Evolutionary conservation across 2,329 filamentous ascomycete species (phyloP).

Genomic region (Trichoderma polysporum): DNA sequence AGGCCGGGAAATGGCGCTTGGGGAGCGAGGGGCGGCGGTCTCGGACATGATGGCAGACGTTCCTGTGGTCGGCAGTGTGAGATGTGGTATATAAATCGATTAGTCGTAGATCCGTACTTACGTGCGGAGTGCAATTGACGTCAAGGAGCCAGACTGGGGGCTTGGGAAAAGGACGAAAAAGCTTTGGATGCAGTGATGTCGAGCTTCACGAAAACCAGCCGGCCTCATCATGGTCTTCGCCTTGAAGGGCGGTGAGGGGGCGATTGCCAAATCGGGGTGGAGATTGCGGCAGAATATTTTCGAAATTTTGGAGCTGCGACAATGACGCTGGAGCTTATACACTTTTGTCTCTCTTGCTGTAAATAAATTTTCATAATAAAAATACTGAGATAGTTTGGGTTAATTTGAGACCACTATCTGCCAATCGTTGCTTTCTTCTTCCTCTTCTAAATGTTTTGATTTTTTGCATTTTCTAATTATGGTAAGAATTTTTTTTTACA

Average conservation of each 20-base stretch:
- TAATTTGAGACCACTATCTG: neutral
- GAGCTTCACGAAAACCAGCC: conserved; percentile 40
- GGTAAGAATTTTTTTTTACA: conserved; percentile 1
- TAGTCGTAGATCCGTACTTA: neutral
- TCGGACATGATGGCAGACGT: conserved; percentile 51
- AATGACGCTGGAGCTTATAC: conserved; percentile 3
- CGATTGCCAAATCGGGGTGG: conserved; percentile 26
- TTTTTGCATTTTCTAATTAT: conserved; percentile 3
- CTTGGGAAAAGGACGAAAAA: conserved; percentile 28
- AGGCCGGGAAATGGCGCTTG: conserved; percentile 71
- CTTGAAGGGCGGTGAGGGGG: conserved; percentile 47
- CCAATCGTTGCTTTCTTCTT: neutral
- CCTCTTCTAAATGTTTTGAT: neutral
- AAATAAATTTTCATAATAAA: neutral
- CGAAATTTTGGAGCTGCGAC: conserved; percentile 40
- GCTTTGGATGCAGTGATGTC: conserved; percentile 38
- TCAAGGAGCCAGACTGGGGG: conserved; percentile 24
- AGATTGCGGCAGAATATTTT: conserved; percentile 45
- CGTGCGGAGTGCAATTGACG: conserved; percentile 25
- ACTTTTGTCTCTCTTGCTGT: neutral
- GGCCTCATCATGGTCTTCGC: conserved; percentile 34
- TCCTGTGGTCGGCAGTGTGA: conserved; percentile 3
- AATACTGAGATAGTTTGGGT: neutral
- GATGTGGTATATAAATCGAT: neutral
- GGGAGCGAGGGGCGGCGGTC: conserved; percentile 50